phyloP scores from a whole-genome alignment of 2,329 filamentous ascomycete genomes.

The Phoma sp. region DNA sequence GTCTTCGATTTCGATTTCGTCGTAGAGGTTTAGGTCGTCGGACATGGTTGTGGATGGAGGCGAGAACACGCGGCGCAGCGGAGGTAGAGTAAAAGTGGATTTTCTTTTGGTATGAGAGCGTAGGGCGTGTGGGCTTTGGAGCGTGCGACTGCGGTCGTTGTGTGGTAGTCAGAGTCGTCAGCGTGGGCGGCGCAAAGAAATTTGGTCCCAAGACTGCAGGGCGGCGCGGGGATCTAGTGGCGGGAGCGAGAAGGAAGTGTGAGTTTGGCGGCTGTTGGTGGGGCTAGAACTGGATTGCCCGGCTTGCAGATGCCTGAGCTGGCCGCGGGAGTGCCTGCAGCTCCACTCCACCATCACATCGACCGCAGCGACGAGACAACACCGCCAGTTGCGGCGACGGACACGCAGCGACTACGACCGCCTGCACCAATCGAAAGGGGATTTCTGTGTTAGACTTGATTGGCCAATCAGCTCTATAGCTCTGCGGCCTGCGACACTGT shows the following conservation, averaged over 20 bases:
- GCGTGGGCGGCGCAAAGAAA: slow-evolving; percentile 1
- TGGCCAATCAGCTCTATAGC: too few species aligned
- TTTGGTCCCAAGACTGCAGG: background rate
- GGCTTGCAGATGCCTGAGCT: background rate
- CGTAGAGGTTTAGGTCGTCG: slow-evolving; percentile 73
- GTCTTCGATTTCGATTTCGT: slow-evolving; percentile 98
- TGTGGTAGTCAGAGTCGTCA: background rate
- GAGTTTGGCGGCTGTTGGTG: background rate
- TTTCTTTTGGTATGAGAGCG: too few species aligned
- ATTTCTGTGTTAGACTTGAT: too few species aligned
- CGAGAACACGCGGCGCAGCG: background rate
- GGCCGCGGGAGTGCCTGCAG: background rate
- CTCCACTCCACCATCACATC: background rate
- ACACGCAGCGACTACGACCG: too few species aligned
- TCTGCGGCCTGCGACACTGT: too few species aligned
- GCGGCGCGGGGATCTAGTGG: slow-evolving; percentile 1
- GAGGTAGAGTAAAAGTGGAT: background rate
- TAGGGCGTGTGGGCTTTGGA: too few species aligned
- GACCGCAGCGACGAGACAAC: background rate
- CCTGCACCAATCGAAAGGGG: too few species aligned
- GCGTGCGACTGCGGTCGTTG: background rate
- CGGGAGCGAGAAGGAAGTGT: background rate
- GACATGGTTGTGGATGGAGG: slow-evolving; percentile 28
- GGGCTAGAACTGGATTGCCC: background rate
- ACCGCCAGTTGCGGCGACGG: background rate